Percentiles rank a stretch among this genome's conserved stretches.
Conservation (phyloP, 768 basidiomycete species). For the Hericium erinaceus region DNA sequence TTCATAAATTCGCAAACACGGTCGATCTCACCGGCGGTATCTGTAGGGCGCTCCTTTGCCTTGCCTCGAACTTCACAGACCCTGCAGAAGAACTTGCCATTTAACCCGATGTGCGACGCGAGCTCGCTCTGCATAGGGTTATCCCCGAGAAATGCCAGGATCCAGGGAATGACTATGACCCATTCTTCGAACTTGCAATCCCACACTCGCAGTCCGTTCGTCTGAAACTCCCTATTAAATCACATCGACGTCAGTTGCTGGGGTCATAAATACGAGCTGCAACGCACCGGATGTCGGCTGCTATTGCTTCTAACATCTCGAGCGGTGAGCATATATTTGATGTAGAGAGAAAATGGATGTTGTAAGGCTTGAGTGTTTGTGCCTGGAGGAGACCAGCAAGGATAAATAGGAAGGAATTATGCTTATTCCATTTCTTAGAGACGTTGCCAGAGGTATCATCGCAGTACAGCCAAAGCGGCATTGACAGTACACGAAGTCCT, state of each 20-base stretch:
- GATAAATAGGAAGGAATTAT: slow-evolving; percentile 31
- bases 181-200: slow-evolving; percentile 16
- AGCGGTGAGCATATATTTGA: slow-evolving; percentile 33
- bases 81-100: slow-evolving; percentile 31
- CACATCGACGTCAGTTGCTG: no score
- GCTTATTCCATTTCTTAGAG: slow-evolving; percentile 41
- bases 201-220: slow-evolving; percentile 30
- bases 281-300: slow-evolving; percentile 22
- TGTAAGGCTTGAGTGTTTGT: slow-evolving; percentile 23
- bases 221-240: slow-evolving; percentile 20
- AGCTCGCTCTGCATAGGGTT: slow-evolving; percentile 39
- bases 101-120: slow-evolving; percentile 33
- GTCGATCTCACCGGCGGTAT: neutral
- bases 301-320: slow-evolving; percentile 31
- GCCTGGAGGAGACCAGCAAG: slow-evolving; percentile 27
- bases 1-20: neutral
- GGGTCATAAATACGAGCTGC: no score
- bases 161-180: slow-evolving; percentile 9
- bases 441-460: slow-evolving; percentile 36
- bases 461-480: slow-evolving; percentile 33
- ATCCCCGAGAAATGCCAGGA: slow-evolving; percentile 25
- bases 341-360: slow-evolving; percentile 32
- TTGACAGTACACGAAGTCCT: slow-evolving; percentile 17
- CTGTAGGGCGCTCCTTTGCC: neutral
- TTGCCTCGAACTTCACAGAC: slow-evolving; percentile 21